Percentiles rank a stretch among this genome's conserved stretches.
These are phyloP conservation scores for Penicillium parvum DNA, from an alignment of 495 filamentous ascomycete species.

Conservation along the genomic window DNA sequence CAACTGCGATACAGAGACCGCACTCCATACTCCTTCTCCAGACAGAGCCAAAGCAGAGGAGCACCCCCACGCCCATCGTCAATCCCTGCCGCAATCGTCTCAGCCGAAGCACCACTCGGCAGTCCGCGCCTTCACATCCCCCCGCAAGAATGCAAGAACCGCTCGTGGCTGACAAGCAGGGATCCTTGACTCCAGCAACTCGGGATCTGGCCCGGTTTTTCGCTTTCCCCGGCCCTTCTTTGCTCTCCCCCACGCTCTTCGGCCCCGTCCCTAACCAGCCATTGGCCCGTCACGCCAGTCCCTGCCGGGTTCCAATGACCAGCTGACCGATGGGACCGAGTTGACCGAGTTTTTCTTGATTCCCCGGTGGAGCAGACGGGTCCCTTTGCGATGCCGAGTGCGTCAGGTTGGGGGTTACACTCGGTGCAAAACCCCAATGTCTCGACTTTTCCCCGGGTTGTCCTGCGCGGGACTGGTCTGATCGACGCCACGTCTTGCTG, in stretches of 20 bases:
- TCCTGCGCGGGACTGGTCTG: background rate
- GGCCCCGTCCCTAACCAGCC: background rate
- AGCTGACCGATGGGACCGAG: conserved; percentile 2
- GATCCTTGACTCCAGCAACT: background rate
- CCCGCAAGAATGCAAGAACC: conserved; percentile 7
- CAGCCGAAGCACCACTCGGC: conserved; percentile 1
- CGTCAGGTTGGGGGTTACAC: conserved; percentile 5
- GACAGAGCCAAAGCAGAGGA: no score
- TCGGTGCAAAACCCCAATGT: conserved; percentile 1
- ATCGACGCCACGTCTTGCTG: conserved; percentile 5
- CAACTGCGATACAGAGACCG: no score
- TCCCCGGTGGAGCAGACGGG: conserved; percentile 2
- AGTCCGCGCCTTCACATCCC: background rate
- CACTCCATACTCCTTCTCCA: no score
- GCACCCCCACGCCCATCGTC: background rate
- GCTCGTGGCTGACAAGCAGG: background rate
- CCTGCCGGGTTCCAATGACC: background rate
- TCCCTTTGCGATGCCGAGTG: background rate
- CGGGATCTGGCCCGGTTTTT: conserved; percentile 5
- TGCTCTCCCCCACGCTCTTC: conserved; percentile 6
- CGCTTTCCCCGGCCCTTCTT: conserved; percentile 13
- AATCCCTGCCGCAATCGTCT: background rate
- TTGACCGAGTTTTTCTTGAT: background rate
- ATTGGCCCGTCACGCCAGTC: background rate
- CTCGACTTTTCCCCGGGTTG: conserved; percentile 1